A percentile compares a stretch with the other conserved stretches of the same genome.
These are phyloP conservation scores for Erigeron philadelphicus DNA, from an alignment of 140 eudicot genomes.

Conservation along the genomic window DNA sequence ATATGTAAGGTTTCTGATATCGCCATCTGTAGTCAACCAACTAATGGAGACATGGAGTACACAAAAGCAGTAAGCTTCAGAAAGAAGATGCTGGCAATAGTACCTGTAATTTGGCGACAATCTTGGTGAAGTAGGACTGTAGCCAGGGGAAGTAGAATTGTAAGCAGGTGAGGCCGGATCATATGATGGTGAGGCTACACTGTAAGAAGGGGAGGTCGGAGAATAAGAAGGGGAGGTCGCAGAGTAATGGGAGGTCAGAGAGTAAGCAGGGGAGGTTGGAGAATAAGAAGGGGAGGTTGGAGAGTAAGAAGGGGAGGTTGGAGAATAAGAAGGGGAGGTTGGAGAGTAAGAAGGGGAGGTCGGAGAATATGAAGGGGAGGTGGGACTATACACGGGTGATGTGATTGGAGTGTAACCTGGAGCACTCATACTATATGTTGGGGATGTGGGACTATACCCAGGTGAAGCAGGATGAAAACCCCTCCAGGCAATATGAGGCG, in stretches of 20 bases:
- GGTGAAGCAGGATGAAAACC: slow-evolving; percentile 74
- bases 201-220: neutral
- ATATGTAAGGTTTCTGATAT: neutral
- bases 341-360: slow-evolving; percentile 82
- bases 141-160: neutral
- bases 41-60: no score
- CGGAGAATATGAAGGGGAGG: slow-evolving; percentile 63
- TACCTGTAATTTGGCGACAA: slow-evolving; percentile 43
- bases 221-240: neutral
- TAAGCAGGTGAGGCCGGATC: slow-evolving; percentile 68
- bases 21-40: neutral
- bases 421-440: slow-evolving; percentile 57
- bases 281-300: neutral
- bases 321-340: slow-evolving; percentile 17
- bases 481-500: slow-evolving; percentile 82
- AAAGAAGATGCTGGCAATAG: slow-evolving; percentile 7
- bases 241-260: slow-evolving; percentile 35
- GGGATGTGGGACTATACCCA: slow-evolving; percentile 62
- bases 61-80: neutral
- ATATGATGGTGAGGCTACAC: slow-evolving; percentile 36
- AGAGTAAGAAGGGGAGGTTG: neutral
- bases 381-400: slow-evolving; percentile 67
- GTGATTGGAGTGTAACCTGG: no score
- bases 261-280: slow-evolving; percentile 40
- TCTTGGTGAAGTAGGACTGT: slow-evolving; percentile 1